Base-by-base conservation (phyloP, 768 basidiomycete genomes). In the Cubamyces lactineus region DNA sequence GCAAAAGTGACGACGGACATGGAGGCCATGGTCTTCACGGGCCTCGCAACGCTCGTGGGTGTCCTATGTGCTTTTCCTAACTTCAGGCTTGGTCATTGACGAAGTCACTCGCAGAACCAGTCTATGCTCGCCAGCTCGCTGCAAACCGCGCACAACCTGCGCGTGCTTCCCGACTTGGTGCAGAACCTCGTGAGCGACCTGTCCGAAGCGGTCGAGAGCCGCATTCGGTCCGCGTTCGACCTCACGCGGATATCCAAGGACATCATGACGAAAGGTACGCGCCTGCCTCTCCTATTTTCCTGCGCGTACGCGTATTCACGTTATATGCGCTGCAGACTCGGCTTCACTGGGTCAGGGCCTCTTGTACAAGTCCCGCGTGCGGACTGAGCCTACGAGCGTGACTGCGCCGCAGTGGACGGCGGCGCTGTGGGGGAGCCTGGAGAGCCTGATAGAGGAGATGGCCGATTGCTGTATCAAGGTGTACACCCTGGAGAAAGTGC, bases 111-210 rank as follows among this genome's bases (percentile, higher is more conserved):
- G 4, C 65, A 97, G 95, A 91, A 98, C 69, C 94, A 93, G 76
- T 86, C 94, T 1, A 76, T 96, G 17, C 82, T 99, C 1, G 94
- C 96, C 0, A 95, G 94, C 1, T 94, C 96, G 0, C 81, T 99
- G 13, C 97, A 98, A 79, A 98, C 94, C 1, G 95, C 96, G 4
- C 91, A 94, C 75, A 99, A 98, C 71, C 84, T 99, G 15, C 83
- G 89, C 28, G 84, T 92, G 16, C 80, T 99, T 12, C 92, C 96
- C 0, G 82, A 86, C 24, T 83, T 98, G 6, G 91, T 98, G 4
- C 85, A 89, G 59, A 84, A 84, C 53, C 83, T 98, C 2, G 77
- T 97, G 17, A 75, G 77, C 5, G 93, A 96, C 72, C 77, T 98
- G 8, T 91, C 88, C 19, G 87, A 92, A 50, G 87, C 89, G 0